These are phyloP conservation scores for Aureobasidium sp. DNA, from an alignment of 2,329 filamentous ascomycete genomes.

Conservation along the genomic window DNA sequence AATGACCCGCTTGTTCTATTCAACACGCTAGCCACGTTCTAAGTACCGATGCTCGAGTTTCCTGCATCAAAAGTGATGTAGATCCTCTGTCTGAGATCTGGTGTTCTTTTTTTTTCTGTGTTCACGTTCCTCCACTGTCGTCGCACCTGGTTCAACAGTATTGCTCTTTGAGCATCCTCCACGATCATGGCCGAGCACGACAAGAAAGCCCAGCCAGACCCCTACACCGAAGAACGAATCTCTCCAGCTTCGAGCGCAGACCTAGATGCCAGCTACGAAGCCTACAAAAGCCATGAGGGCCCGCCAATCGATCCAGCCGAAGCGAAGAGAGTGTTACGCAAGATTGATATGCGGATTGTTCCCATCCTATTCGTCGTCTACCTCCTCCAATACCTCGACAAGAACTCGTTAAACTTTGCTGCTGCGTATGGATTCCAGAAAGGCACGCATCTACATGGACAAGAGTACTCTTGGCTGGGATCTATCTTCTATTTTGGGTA, in stretches of 20 bases:
- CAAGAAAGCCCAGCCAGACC: neutral
- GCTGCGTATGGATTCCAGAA: conserved; percentile 43
- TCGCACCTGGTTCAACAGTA: neutral
- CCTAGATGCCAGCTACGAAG: conserved; percentile 25
- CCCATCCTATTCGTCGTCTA: conserved; percentile 31
- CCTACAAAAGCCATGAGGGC: conserved; percentile 22
- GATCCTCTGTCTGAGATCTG: neutral
- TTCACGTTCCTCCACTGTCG: neutral
- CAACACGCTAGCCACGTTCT: neutral
- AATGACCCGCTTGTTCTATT: neutral
- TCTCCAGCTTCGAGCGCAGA: neutral
- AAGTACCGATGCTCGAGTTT: neutral
- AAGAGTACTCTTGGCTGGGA: conserved; percentile 48
- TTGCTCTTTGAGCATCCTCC: neutral
- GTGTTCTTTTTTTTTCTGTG: neutral
- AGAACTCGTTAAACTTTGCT: conserved; percentile 37
- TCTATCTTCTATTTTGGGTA: conserved; percentile 48
- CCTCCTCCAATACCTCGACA: conserved; percentile 37
- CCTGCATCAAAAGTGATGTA: neutral
- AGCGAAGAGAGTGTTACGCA: conserved; percentile 28
- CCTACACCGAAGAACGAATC: neutral
- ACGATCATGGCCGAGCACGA: neutral
- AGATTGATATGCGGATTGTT: conserved; percentile 31
- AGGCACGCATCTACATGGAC: conserved; percentile 41
- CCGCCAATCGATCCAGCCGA: conserved; percentile 18